Evolutionary conservation across 257 asterid genomes (phyloP).

Genomic region (Sherardia arvensis): DNA sequence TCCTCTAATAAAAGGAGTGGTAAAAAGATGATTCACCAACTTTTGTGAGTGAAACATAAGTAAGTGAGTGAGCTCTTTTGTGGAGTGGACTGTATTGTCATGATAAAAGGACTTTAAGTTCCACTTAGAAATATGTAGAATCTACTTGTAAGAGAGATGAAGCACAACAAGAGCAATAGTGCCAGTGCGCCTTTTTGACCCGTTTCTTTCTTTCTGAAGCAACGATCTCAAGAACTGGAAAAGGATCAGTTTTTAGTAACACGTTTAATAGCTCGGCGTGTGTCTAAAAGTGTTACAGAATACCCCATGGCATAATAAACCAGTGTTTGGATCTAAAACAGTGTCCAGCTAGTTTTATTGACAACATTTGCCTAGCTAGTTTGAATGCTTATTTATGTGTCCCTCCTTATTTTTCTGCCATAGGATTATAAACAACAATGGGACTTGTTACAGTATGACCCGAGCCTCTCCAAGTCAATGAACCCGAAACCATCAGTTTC

Average conservation of each 20-base stretch:
- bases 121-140: constrained; percentile 1
- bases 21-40: constrained; percentile 7
- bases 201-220: neutral
- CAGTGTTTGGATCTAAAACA: neutral
- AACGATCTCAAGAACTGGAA: neutral
- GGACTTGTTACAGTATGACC: constrained; percentile 53
- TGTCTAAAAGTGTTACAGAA: too few species aligned
- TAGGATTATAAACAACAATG: constrained; percentile 43
- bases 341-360: neutral
- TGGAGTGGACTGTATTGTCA: neutral
- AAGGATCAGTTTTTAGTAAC: neutral
- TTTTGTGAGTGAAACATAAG: neutral
- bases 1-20: neutral
- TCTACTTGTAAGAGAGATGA: neutral
- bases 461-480: constrained; percentile 57
- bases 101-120: constrained; percentile 3
- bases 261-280: too few species aligned
- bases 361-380: neutral
- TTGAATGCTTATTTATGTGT: neutral
- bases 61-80: constrained; percentile 1
- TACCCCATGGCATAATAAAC: neutral
- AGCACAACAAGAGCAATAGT: neutral
- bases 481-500: constrained; percentile 42
- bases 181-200: neutral
- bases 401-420: constrained; percentile 18